Conservation (phyloP, 2,329 filamentous ascomycete genomes). For the Pseudogymnoascus sp. region DNA sequence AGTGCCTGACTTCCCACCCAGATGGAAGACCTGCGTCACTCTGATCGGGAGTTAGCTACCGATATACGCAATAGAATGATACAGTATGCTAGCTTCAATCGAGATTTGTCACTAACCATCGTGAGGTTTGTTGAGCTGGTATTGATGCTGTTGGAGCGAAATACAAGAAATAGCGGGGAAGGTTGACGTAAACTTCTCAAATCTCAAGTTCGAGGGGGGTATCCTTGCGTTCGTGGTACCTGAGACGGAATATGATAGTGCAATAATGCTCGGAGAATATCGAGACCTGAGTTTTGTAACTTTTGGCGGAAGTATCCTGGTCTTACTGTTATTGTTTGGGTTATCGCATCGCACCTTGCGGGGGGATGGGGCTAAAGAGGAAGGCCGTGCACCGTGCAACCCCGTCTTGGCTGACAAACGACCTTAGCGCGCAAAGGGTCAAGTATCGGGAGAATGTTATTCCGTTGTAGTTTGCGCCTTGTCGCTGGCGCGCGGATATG, state of each 20-base stretch:
- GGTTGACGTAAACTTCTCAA: conserved; percentile 12
- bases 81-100: neutral
- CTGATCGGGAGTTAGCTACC: conserved; percentile 32
- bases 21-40: conserved; percentile 71
- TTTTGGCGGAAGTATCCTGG: conserved; percentile 1
- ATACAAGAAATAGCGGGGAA: conserved; percentile 8
- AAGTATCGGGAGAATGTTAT: neutral
- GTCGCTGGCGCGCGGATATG: conserved; percentile 3
- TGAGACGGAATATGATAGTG: neutral
- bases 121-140: neutral
- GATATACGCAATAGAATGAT: neutral
- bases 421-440: neutral
- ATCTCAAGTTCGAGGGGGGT: conserved; percentile 11
- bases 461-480: neutral
- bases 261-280: neutral
- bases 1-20: conserved; percentile 93
- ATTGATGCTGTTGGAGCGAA: conserved; percentile 4
- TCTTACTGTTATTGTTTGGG: conserved; percentile 8
- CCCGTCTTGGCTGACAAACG: neutral
- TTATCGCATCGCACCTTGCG: conserved; percentile 8
- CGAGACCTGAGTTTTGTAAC: neutral
- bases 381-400: conserved; percentile 1
- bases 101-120: neutral
- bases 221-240: conserved; percentile 13
- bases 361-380: neutral